Evolutionary conservation across 2,329 filamentous ascomycete genomes (phyloP), one percentile per base, ranked within the genome.

Genomic region (Onygenales sp.): DNA sequence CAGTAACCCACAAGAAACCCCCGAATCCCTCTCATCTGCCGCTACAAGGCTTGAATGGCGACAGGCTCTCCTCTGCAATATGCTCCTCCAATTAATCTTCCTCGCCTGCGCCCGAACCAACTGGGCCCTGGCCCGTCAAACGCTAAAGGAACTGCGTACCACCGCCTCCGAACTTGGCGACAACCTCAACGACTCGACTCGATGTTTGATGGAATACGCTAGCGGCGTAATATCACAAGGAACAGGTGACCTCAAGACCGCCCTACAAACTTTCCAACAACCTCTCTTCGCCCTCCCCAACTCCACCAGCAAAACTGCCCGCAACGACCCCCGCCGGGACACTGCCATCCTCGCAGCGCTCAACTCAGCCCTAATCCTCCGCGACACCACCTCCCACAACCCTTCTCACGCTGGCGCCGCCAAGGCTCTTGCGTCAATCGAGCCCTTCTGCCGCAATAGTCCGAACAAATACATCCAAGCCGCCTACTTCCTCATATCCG

Each of bases 221-320:
- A 75, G 78, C 0, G 91, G 86, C 0, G 79, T 87, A 7, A 86
- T 89, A 60, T 75, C 83, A 51, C 92, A 96, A 72, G 87, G 85
- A 14, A 84, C 78, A 5, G 90, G 89, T 13, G 78, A 89, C 58
- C 75, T 93, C 1, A 73, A 80, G n/a, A 72, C 73, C 2, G 90
- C 92, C 3, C 72, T 90, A 11, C 61, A 73, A 3, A 77, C 85
- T 8, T 95, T 88, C 68, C 77, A 80, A 55, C 78, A 82, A 42
- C 72, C 78, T 1, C 69, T 74, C 14, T 83, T 95, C 60, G 71
- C 73, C 1, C 69, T 89, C 2, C 66, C 72, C 8, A 64, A 48
- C 1, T 68, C 68, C 17, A 59, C 62, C 52, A 68, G 65, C 59
- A 72, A 71, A 58, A 65, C 65, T 46, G 58, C 67, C 39, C 72